Evolutionary conservation across 495 filamentous ascomycete species (phyloP), one percentile per base, ranked within the genome.

Genomic region (Cenococcum geophilum): DNA sequence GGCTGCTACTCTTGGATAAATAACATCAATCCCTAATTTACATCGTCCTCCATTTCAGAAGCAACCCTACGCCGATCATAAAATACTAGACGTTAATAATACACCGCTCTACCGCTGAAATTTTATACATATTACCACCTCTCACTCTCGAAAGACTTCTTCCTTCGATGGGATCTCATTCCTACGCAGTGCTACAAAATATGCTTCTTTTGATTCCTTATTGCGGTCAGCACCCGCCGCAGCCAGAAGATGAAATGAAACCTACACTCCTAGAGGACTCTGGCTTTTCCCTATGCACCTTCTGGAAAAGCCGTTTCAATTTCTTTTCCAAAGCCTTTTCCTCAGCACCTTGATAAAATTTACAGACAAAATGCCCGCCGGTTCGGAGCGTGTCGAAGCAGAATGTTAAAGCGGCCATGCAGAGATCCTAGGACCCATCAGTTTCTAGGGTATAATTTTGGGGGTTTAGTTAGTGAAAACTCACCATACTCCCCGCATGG

Each of bases 401-500:
- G 73, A 98, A 98, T 27, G 78, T 73, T 23, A 98, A 77, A 6
- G 93, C 92, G 52, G 91, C 88, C 60, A 80, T 76, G 74, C 92
- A 97, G 36, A 98, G 85, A 73, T 95, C 90, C 93, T 96, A 6
- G 27, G 27, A 2, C 27, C 6, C 3, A 6, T 32, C 27, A 32
- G 6, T 32, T 32, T 32, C 27, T 32, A 6, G 6, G 27, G 27
- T 32, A 32, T 6, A 32, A 32, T 32, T 32, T 6, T 32, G 2
- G 27, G 27, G 27, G 27, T 6, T 32, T 32, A 2, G 27, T 32
- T 6, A 32, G 27, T 6, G 27, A 6, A 32, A 22, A 76, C 85
- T 68, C 77, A 97, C 93, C 89, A 98, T 98, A 75, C 91, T 96
- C 36, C 89, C 90, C 27, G 84, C 87, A 75, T 98, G 95, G 76